Evolutionary conservation across 2,329 filamentous ascomycete genomes (phyloP), one percentile per base, ranked within the genome.

Genomic region (Stemphylium lycopersici): DNA sequence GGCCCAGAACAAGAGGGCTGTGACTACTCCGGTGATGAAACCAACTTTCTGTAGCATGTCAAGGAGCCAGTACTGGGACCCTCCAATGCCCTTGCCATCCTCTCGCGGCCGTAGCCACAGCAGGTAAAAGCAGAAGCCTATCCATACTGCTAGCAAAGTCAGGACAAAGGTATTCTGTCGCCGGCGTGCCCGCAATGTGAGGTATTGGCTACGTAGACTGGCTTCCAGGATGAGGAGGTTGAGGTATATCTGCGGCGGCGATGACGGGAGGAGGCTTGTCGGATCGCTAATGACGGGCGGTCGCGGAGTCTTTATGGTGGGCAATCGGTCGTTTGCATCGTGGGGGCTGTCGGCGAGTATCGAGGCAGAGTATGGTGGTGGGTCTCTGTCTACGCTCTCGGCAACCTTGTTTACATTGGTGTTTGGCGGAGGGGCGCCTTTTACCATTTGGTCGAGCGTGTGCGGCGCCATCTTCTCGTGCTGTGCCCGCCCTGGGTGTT

Each of bases 151-250:
- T 24, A 99, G 84, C 10, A 96, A 81, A 15, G 89, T 83, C 18
- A 98, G 81, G 70, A 98, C 96, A 77, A 98, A 96, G 2, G 91
- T 93, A 76, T 99, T 93, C 68, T 97, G 91, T 13, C 95, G 88
- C 42, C 92, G 85, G 37, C 95, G 88, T 41, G 92, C 90, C 55
- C 93, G 90, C 39, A 98, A 84, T 59, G 92, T 90, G 52, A 99
- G 87, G 77, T 96, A 98, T 69, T 99, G 95, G 20, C 91, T 88
- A 62, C 95, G 91, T 32, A 99, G 82, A 4, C 92, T 96, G 43
- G 91, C 92, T 76, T 99, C 95, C 76, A 99, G 90, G 68, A 99
- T 96, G 55, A 99, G 85, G 20, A 99, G 88, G 77, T 99, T 99
- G 68, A 99, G 87, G 79, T 99, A 99, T 71, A 99, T 97, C 81